These are phyloP conservation scores for Rhynchosporium secalis DNA, from an alignment of 2,329 filamentous ascomycete species.

Conservation along the genomic window DNA sequence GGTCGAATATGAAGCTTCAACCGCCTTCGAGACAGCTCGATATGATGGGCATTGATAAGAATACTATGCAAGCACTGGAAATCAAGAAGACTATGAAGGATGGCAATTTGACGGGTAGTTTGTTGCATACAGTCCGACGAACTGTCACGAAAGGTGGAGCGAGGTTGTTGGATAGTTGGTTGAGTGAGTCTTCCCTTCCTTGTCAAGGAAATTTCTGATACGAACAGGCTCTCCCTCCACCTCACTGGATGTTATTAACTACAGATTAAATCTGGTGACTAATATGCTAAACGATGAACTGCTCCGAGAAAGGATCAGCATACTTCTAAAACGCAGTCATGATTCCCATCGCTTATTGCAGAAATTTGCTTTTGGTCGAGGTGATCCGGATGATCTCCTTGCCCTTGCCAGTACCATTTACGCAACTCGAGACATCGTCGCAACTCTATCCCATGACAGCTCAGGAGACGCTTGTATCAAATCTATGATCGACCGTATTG, in stretches of 20 bases:
- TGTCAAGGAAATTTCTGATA: constrained; percentile 14
- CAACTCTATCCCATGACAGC: constrained; percentile 43
- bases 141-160: constrained; percentile 92
- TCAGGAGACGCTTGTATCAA: constrained; percentile 43
- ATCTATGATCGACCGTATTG: constrained; percentile 56
- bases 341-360: constrained; percentile 90
- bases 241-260: constrained; percentile 75
- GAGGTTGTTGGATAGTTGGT: constrained; percentile 77
- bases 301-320: constrained; percentile 68
- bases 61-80: constrained; percentile 85
- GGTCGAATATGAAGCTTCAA: constrained; percentile 77
- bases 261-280: constrained; percentile 78
- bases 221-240: constrained; percentile 74
- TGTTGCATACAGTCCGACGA: constrained; percentile 84
- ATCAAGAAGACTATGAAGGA: constrained; percentile 85
- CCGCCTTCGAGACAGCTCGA: constrained; percentile 77
- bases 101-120: constrained; percentile 73
- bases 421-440: constrained; percentile 67
- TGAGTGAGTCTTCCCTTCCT: constrained; percentile 51
- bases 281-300: constrained; percentile 66
- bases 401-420: constrained; percentile 78
- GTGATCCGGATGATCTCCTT: constrained; percentile 88
- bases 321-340: constrained; percentile 71
- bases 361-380: constrained; percentile 88
- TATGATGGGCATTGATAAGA: constrained; percentile 88